Base-by-base conservation (phyloP, 2,329 filamentous ascomycete genomes). In the Aspergillus pseudoglaucus region DNA sequence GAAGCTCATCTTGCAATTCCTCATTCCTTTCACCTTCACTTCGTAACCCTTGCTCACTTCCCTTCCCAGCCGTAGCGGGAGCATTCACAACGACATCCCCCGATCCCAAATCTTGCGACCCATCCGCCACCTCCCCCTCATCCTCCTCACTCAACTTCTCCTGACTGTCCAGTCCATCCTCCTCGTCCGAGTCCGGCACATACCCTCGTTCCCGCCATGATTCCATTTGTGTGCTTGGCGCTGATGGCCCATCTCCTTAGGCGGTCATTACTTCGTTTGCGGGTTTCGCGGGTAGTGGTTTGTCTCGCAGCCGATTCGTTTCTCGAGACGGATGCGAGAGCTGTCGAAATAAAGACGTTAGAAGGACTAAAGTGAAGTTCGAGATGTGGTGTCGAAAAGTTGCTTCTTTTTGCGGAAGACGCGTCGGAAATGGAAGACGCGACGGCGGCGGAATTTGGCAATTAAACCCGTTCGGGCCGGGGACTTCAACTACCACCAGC, bases 141-240 rank as follows among this genome's bases (percentile, higher is more conserved):
- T 51, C 41, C 8, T 39, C 30, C 17, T 22, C 23, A 20, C 43
- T 53, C 39, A 48, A 46, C 10, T 53, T 52, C 33, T 49, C 56
- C 48, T 69, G 61, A 42, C 60, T 67, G 23, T 71, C 69, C 41
- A 68, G 62, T 43, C 66, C 67, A 42, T 69, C 70, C 42, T 72
- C 71, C 17, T 72, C 70, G 51, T 77, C 75, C 39, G 75, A 76
- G 60, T 77, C 75, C 51, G 72, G 72, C 52, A 77, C 75, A 67
- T 70, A 77, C 46, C 75, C 74, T 64, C 70, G 68, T 61, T 71
- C 66, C 60, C 70, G 70, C 75, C 75, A 77, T 68, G 65, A 64
- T 67, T 72, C 68, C 68, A 71, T 72, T 68, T 63, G 63, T 59
- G 56, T 58, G 50, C 54, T 59, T 49, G 60, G 58, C 54, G 59